phyloP scores from a whole-genome alignment of 805 yeast genomes.

The Cyberlindnera euphorbiae region DNA sequence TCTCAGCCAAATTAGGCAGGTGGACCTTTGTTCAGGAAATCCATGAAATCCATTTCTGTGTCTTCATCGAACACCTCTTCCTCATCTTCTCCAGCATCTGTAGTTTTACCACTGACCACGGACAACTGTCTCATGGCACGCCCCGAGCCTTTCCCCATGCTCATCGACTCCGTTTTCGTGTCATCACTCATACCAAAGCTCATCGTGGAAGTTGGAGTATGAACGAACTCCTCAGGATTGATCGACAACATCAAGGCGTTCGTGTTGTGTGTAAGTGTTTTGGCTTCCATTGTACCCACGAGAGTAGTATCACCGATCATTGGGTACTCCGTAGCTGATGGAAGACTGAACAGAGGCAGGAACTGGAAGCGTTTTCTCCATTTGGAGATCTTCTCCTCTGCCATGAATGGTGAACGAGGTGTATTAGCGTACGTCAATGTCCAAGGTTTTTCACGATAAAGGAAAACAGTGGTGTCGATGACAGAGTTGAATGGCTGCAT shows the following conservation, averaged over 20 bases:
- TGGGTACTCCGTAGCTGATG: conserved; percentile 26
- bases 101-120: too few species aligned
- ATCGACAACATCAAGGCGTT: conserved; percentile 11
- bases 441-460: conserved; percentile 82
- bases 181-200: conserved; percentile 2
- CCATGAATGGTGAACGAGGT: conserved; percentile 20
- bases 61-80: conserved; percentile 11
- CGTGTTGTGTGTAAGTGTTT: conserved; percentile 4
- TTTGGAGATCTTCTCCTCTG: conserved; percentile 24
- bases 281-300: conserved; percentile 3
- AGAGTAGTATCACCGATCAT: conserved; percentile 1
- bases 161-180: background rate
- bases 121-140: conserved; percentile 5
- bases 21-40: conserved; percentile 41
- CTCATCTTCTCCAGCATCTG: conserved; percentile 2
- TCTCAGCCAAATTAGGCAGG: conserved; percentile 11
- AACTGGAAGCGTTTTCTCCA: conserved; percentile 38
- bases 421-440: conserved; percentile 32
- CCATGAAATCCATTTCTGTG: conserved; percentile 41
- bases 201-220: conserved; percentile 5
- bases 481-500: conserved; percentile 79
- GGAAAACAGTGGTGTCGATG: conserved; percentile 71
- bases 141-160: too few species aligned
- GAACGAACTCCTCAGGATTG: conserved; percentile 16
- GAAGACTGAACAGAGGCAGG: conserved; percentile 44